phyloP scores from a whole-genome alignment of 495 filamentous ascomycete genomes.

The Neurospora sp. region DNA sequence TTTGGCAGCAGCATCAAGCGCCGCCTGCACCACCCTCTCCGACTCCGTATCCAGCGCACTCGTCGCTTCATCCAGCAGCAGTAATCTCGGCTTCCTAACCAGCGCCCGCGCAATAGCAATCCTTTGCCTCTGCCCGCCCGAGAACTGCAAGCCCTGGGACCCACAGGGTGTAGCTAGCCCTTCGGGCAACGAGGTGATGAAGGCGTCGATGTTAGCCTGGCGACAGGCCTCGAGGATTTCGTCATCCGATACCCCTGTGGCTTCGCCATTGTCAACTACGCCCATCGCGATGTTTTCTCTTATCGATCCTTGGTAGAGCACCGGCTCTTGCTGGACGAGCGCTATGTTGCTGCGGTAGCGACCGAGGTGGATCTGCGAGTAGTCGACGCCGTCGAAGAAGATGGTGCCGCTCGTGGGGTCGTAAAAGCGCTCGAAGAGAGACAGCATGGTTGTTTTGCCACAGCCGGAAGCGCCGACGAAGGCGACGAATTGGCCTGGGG shows the following conservation, averaged over 20 bases:
- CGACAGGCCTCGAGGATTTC: conserved; percentile 45
- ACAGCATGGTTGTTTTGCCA: conserved; percentile 42
- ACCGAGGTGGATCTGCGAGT: conserved; percentile 26
- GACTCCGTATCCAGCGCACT: conserved; percentile 63
- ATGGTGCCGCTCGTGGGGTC: conserved; percentile 44
- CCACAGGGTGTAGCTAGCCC: conserved; percentile 51
- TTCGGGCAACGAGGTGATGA: conserved; percentile 49
- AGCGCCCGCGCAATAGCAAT: conserved; percentile 68
- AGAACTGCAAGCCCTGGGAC: conserved; percentile 51
- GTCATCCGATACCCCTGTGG: conserved; percentile 26
- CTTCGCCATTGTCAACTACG: conserved; percentile 10
- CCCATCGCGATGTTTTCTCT: conserved; percentile 49
- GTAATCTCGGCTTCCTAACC: conserved; percentile 55
- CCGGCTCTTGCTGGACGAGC: conserved; percentile 49
- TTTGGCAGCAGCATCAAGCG: conserved; percentile 49
- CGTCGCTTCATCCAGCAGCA: conserved; percentile 74
- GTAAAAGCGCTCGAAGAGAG: conserved; percentile 55
- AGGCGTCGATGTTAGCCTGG: conserved; percentile 51
- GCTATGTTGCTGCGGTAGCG: conserved; percentile 39
- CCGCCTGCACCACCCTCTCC: conserved; percentile 60
- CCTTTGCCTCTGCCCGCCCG: conserved; percentile 68
- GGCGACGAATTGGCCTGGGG: conserved; percentile 52
- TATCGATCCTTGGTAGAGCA: conserved; percentile 44
- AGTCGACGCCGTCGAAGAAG: conserved; percentile 33
- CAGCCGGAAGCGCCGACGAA: conserved; percentile 43